phyloP scores from a whole-genome alignment of 1,284 basidiomycete genomes.

The Sanghuangporus weigelae region DNA sequence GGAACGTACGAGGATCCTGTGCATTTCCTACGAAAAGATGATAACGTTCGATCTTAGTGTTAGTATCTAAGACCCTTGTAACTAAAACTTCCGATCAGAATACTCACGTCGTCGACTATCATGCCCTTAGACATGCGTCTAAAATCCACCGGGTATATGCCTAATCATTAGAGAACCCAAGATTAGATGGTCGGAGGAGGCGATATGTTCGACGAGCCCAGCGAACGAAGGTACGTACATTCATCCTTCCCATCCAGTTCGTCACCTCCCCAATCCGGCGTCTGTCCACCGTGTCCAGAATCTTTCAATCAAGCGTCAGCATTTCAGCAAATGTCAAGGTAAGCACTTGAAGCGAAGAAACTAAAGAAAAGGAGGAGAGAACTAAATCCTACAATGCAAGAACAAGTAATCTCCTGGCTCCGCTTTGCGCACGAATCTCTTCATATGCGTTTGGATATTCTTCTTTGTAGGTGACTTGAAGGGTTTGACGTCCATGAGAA shows the following conservation, averaged over 20 bases:
- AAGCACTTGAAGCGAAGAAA: neutral
- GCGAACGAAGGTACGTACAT: constrained; percentile 22
- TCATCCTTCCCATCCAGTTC: constrained; percentile 32
- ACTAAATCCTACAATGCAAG: constrained; percentile 67
- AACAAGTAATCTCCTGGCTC: constrained; percentile 82
- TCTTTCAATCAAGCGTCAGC: constrained; percentile 14
- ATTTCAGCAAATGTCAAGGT: neutral
- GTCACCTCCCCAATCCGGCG: constrained; percentile 42
- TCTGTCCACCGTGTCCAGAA: constrained; percentile 56
- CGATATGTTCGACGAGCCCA: neutral
- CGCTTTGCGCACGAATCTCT: constrained; percentile 82
- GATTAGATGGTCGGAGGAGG: neutral
- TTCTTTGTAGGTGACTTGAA: constrained; percentile 64
- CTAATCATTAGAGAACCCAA: constrained; percentile 30
- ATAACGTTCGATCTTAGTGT: no score
- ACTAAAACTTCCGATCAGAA: neutral
- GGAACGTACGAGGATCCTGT: neutral
- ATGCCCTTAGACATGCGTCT: constrained; percentile 51
- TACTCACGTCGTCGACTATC: constrained; percentile 79
- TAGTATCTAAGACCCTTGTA: neutral
- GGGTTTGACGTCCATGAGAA: constrained; percentile 70
- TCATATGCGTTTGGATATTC: constrained; percentile 83
- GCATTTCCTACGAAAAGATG: neutral
- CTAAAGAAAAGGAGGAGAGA: neutral
- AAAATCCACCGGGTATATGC: constrained; percentile 83